These are phyloP conservation scores for Pichia occidentalis DNA, from an alignment of 805 yeast species.

Conservation along the genomic window DNA sequence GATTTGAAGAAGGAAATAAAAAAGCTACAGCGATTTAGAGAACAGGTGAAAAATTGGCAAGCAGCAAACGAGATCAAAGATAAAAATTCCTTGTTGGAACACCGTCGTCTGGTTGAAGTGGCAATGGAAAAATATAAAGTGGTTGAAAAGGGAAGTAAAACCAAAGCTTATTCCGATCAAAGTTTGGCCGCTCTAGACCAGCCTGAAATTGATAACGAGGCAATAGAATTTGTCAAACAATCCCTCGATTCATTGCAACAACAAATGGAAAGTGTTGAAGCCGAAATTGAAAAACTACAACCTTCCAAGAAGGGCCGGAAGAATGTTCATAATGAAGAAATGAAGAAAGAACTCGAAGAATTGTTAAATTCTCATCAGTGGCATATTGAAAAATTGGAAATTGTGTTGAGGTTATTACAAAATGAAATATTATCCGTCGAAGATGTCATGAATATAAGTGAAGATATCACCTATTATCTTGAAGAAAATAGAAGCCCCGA, in stretches of 20 bases:
- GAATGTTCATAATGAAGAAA: slow-evolving; percentile 37
- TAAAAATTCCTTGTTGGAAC: slow-evolving; percentile 40
- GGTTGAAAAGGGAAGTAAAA: slow-evolving; percentile 49
- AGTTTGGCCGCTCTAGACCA: slow-evolving; percentile 41
- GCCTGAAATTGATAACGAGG: slow-evolving; percentile 72
- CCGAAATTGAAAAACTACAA: slow-evolving; percentile 51
- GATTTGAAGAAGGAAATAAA: slow-evolving; percentile 57
- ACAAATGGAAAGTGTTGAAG: slow-evolving; percentile 74
- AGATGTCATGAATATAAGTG: slow-evolving; percentile 67
- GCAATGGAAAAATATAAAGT: slow-evolving; percentile 60
- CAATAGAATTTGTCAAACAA: slow-evolving; percentile 59
- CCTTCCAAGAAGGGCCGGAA: slow-evolving; percentile 45
- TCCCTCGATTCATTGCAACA: slow-evolving; percentile 72
- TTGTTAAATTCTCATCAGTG: slow-evolving; percentile 66
- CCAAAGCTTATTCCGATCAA: slow-evolving; percentile 53
- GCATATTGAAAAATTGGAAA: slow-evolving; percentile 76
- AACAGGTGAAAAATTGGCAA: slow-evolving; percentile 55
- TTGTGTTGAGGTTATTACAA: slow-evolving; percentile 66
- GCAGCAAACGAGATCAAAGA: slow-evolving; percentile 47
- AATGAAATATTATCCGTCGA: slow-evolving; percentile 75
- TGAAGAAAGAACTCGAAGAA: slow-evolving; percentile 55
- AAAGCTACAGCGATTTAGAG: slow-evolving; percentile 51
- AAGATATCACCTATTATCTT: slow-evolving; percentile 86
- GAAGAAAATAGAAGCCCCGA: slow-evolving; percentile 93
- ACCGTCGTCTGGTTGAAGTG: slow-evolving; percentile 32